Conservation (phyloP, 331 rosid genomes). For the Quercus lobata region DNA sequence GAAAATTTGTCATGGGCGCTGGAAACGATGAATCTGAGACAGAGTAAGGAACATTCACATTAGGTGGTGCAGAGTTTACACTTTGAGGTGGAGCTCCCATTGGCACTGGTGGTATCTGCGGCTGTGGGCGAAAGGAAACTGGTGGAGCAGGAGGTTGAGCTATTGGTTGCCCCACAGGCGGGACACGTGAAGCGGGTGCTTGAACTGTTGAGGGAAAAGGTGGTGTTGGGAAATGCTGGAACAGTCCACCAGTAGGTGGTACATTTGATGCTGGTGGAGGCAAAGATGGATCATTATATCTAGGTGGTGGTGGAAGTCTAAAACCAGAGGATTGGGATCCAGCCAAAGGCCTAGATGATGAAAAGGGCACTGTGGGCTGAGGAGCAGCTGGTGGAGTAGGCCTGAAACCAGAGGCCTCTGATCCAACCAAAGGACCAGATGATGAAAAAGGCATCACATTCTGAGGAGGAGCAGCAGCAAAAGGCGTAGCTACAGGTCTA, state of each 20-base stretch:
- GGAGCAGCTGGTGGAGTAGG: conserved; percentile 52
- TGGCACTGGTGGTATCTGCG: conserved; percentile 51
- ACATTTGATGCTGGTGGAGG: conserved; percentile 52
- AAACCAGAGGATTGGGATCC: conserved; percentile 53
- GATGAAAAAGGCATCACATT: conserved; percentile 66
- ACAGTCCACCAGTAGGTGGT: conserved; percentile 44
- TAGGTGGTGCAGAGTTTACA: conserved; percentile 34
- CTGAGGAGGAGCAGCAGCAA: conserved; percentile 46
- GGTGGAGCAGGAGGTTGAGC: conserved; percentile 45
- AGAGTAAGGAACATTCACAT: conserved; percentile 42
- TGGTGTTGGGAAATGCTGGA: conserved; percentile 56
- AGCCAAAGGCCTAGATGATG: conserved; percentile 46
- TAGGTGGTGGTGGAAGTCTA: conserved; percentile 50
- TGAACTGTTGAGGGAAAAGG: conserved; percentile 46
- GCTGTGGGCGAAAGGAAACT: conserved; percentile 41
- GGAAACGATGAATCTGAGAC: conserved; percentile 43
- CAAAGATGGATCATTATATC: conserved; percentile 79
- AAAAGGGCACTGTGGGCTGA: conserved; percentile 40
- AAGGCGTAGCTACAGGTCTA: conserved; percentile 61
- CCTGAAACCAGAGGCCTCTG: conserved; percentile 47
- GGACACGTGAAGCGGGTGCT: conserved; percentile 34
- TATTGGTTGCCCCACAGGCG: conserved; percentile 45
- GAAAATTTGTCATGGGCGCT: conserved; percentile 43
- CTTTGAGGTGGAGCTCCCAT: conserved; percentile 63
- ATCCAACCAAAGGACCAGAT: conserved; percentile 63